A percentile compares a stretch with the other conserved stretches of the same genome.
Evolutionary conservation across 306 rosid species (phyloP).

Genomic region (Lathyrus tuberosus): DNA sequence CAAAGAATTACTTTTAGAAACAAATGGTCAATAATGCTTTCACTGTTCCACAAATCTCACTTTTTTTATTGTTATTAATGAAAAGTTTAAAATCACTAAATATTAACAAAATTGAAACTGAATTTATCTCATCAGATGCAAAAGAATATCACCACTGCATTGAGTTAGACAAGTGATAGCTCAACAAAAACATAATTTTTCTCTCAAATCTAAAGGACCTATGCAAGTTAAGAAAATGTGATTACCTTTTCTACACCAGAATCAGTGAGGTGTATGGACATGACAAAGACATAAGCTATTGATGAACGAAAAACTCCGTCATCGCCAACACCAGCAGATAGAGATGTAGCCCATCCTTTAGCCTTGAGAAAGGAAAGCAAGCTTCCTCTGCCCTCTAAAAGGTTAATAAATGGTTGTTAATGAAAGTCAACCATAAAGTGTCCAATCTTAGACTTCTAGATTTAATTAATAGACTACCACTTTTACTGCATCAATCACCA

Average conservation of each 20-base stretch:
- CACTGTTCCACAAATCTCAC: conserved; percentile 4
- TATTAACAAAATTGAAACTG: conserved; percentile 40
- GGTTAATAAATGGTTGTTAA: conserved; percentile 42
- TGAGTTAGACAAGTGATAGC: conserved; percentile 5
- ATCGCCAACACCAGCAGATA: conserved; percentile 92
- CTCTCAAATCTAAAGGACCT: conserved; percentile 34
- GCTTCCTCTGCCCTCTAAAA: conserved; percentile 95
- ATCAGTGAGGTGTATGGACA: conserved; percentile 90
- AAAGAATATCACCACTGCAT: conserved; percentile 25
- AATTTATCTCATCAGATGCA: conserved; percentile 35
- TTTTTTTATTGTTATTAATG: conserved; percentile 15
- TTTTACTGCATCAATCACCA: background rate
- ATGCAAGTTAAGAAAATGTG: conserved; percentile 16
- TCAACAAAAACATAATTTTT: conserved; percentile 18
- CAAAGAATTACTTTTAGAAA: conserved; percentile 13
- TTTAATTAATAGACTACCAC: too few relatives aligned
- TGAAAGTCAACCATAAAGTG: conserved; percentile 27
- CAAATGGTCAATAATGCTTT: conserved; percentile 33
- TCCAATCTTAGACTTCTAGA: conserved; percentile 24
- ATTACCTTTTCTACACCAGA: conserved; percentile 88
- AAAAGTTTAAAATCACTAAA: conserved; percentile 21
- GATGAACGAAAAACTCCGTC: conserved; percentile 78
- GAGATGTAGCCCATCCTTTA: conserved; percentile 89
- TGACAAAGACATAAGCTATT: conserved; percentile 71
- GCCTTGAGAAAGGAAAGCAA: conserved; percentile 78